Evolutionary conservation across 192 early-diverging fungal species (phyloP), one percentile per base, ranked within the genome.

Genomic region (Jimgerdemannia flammicorona): DNA sequence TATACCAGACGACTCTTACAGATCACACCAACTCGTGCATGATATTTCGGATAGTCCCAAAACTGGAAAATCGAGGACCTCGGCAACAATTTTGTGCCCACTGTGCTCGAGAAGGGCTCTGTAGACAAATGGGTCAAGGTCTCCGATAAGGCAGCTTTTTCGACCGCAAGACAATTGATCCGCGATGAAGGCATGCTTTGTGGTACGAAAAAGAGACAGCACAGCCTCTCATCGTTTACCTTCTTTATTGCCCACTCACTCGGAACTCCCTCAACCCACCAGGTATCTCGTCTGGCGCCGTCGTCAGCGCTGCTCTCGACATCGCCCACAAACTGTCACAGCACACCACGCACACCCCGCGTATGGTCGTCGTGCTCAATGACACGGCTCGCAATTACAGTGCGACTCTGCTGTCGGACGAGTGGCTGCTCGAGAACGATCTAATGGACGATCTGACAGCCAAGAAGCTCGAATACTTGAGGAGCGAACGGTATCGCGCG

Each of bases 381-480:
- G 91, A 94, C 73, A 87, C 88, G 39, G 90, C 89, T 17, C 83
- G 91, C 43, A 92, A 91, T 82, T 94, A 93, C 76, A 74, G 77
- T 43, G 87, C 88, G 4, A 93, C 91, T 19, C 77, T 94, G 69
- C 78, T 94, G 4, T 90, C 88, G 1, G 91, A 92, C 74, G 92
- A 93, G 63, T 95, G 93, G 93, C 82, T 95, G 68, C 79, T 95
- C 66, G 89, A 90, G 29, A 90, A 95, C 76, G 91, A 91, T 69
- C 72, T 95, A 18, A 83, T 92, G 75, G 92, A 93, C 70, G 86
- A 88, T 17, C 70, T 78, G 3, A 87, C 90, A 78, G 82, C 87
- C 4, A 77, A 77, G 70, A 84, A 88, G 4, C 77, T 90, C 29
- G 88, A 89, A 44, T 90, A 87, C 72, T 76, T 85, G 59, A 84